Percentiles rank a stretch among this genome's conserved stretches.
phyloP scores from a whole-genome alignment of 2,329 filamentous ascomycete species.

The Penicillium hordei region DNA sequence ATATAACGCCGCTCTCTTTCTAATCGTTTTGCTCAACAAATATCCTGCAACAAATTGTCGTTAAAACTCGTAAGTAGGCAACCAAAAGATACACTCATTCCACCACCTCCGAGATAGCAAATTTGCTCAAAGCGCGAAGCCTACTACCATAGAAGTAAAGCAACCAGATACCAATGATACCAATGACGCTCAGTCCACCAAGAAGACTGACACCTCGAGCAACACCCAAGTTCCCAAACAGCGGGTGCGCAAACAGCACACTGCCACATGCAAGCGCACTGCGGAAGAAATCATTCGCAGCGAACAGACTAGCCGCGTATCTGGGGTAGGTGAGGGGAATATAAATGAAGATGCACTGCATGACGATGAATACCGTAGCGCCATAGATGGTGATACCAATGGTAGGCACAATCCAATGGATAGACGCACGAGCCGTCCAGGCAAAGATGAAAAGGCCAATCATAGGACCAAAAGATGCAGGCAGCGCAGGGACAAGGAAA shows the following conservation, averaged over 20 bases:
- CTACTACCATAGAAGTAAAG: conserved; percentile 34
- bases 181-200: conserved; percentile 40
- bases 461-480: conserved; percentile 54
- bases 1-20: background rate
- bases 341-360: conserved; percentile 47
- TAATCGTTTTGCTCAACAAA: background rate
- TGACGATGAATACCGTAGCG: conserved; percentile 38
- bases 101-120: conserved; percentile 22
- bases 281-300: conserved; percentile 38
- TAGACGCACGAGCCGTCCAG: conserved; percentile 27
- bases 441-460: conserved; percentile 59
- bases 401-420: conserved; percentile 40
- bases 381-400: conserved; percentile 46
- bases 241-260: conserved; percentile 35
- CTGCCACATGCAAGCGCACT: conserved; percentile 27
- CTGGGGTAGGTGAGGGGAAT: conserved; percentile 36
- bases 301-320: conserved; percentile 39
- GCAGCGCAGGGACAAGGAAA: conserved; percentile 56
- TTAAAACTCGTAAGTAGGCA: background rate
- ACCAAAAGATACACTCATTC: background rate
- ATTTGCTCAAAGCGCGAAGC: conserved; percentile 35
- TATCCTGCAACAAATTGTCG: background rate
- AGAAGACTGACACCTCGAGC: conserved; percentile 34
- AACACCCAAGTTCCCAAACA: conserved; percentile 38
- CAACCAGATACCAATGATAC: conserved; percentile 36